Conservation (phyloP, 305 asterid genomes). For the Fraxinus dipetala region DNA sequence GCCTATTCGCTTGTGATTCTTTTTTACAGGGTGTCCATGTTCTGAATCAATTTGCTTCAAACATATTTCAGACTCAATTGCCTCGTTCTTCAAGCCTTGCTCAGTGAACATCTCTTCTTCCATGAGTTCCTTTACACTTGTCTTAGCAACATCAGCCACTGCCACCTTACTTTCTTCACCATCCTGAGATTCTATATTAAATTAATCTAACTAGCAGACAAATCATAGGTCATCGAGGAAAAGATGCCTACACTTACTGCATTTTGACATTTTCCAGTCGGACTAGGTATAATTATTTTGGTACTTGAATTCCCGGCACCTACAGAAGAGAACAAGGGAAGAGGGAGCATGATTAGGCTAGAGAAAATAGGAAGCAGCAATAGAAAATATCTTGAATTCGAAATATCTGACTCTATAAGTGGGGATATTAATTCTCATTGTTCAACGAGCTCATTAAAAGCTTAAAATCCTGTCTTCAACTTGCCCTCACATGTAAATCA, state of each 20-base stretch:
- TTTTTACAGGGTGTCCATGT: constrained; percentile 32
- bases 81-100: constrained; percentile 27
- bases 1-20: constrained; percentile 36
- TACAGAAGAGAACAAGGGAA: constrained; percentile 19
- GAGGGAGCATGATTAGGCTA: neutral
- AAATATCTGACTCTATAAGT: neutral
- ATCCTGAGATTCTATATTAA: constrained; percentile 43
- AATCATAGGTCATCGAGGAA: constrained; percentile 16
- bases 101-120: constrained; percentile 81
- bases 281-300: constrained; percentile 26
- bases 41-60: constrained; percentile 31
- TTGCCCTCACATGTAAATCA: neutral
- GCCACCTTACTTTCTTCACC: constrained; percentile 39
- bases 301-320: constrained; percentile 43
- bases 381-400: neutral
- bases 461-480: neutral
- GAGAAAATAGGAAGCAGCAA: neutral
- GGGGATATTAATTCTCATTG: neutral
- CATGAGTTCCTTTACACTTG: constrained; percentile 87
- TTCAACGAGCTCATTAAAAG: neutral
- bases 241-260: constrained; percentile 36
- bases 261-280: constrained; percentile 30
- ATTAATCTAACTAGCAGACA: neutral
- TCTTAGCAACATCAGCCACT: constrained; percentile 35
- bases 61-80: constrained; percentile 34